Conservation (phyloP, 139 green algal genomes). For the Dunaliella sp. region DNA sequence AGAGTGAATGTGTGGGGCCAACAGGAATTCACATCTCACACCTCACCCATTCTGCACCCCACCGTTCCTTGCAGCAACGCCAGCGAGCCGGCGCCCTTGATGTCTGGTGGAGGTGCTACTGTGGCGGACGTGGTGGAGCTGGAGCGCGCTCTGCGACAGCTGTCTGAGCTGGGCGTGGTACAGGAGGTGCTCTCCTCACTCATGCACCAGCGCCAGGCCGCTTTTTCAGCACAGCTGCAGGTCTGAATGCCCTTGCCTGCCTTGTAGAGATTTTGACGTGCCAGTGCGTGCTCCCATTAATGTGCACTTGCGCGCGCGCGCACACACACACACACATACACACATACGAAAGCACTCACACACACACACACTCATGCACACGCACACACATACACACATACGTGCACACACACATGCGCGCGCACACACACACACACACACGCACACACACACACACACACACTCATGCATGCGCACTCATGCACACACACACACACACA, state of each 20-base stretch:
- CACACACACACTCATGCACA: constrained; percentile 8
- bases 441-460: constrained; percentile 1
- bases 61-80: too few relatives aligned
- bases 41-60: too few relatives aligned
- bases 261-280: too few relatives aligned
- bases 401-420: background rate
- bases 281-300: too few relatives aligned
- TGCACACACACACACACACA: constrained; percentile 5
- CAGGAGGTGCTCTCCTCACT: background rate
- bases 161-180: constrained; percentile 1
- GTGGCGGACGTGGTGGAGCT: constrained; percentile 1
- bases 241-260: background rate
- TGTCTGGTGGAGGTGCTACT: background rate
- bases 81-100: too few relatives aligned
- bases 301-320: too few relatives aligned
- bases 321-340: constrained; percentile 19
- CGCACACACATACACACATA: constrained; percentile 14
- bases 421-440: background rate
- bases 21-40: too few relatives aligned
- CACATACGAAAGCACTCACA: constrained; percentile 10
- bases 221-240: background rate
- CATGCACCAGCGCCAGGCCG: background rate
- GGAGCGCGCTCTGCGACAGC: background rate
- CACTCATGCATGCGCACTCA: too few relatives aligned
- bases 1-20: too few relatives aligned